Evolutionary conservation across 129 eudicot genomes (phyloP), one percentile per base, ranked within the genome.

Genomic region (Gnaphalium uliginosum): DNA sequence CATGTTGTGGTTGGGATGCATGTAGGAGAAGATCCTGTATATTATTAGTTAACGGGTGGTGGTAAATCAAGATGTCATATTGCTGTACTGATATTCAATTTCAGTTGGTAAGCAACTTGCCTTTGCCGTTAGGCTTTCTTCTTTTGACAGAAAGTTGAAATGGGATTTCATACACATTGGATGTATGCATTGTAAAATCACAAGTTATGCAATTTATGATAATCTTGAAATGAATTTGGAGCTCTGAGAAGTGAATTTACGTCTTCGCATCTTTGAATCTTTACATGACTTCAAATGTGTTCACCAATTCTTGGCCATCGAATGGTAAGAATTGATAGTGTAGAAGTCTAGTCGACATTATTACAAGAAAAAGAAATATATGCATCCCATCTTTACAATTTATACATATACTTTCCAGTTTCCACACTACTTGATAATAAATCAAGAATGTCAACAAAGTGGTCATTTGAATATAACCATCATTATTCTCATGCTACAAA

Each of bases 311-410:
- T 67, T 57, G 53, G 11, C 79, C 79, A 75, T 65, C 65, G 22
- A 64, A 75, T 50, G 72, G 72, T 48, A 22, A 72, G 71, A 72
- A 75, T 26, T 67, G 75, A 58, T 48, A 35, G 4, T 21, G 41
- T 76, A 68, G 41, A 41, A 64, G 72, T 71, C 77, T 65, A 32
- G 23, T 78, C 72, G 30, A 71, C 76, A 60, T 78, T 51, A 71
- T 62, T 78, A 71, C 76, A 18, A 26, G 48, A 26, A 35, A 71
- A 54, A 35, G 43, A 79, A 57, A 76, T 79, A 73, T 74, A 83
- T 76, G 83, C 60, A 80, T 83, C 87, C 80, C 51, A 83, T 83
- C 87, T 86, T 86, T 86, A 86, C 87, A 82, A 80, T 79, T n/a
- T 77, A 83, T 76, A 75, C 78, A 75, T 69, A 35, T 76, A 57